Evolutionary conservation across 2,329 filamentous ascomycete species (phyloP), one percentile per base, ranked within the genome.

Genomic region (Alternaria burnsii): DNA sequence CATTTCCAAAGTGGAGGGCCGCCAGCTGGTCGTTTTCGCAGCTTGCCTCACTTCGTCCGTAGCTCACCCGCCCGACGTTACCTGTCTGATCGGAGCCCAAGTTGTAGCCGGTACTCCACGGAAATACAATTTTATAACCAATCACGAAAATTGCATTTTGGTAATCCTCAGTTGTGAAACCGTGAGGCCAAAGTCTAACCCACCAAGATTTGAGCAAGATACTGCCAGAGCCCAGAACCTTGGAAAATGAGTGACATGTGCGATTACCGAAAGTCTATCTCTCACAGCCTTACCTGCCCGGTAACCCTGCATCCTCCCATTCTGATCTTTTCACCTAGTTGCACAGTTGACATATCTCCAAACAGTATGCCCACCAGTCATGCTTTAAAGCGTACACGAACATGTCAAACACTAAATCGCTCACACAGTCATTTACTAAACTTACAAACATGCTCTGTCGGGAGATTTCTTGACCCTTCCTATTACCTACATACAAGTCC

Each of bases 371-470:
- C 30, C 51, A 10, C 36, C 43, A 41, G n/a, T 52, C 46, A 48
- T 48, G 20, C 44, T 2, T 16, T 30, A 12, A 28, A 34, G 50
- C 56, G 8, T 38, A 65, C 38, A 20, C 52, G 59, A 44, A 68
- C 50, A 7, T 62, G 51, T 50, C 61, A 62, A 28, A 69, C 59
- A 30, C 58, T 62, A 36, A 71, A 52, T 3, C 67, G 44, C 8
- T 70, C 71, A 63, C 71, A 72, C 5, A 67, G 71, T 12, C 71
- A 70, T 36, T 75, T 72, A 22, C 55, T 62, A 50, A 72, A 66
- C 18, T 18, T 42, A 24, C 70, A 28, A 36, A 69, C 70, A 16
- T 62, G 53, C n/a, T 65, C 52, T 2, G 42, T 28, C 1, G 62
- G 62, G 62, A 71, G 70, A 8, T 59, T 40, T 47, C 48, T 44